Conservation (phyloP, 1,284 basidiomycete genomes). For the Microbotryum violaceum region DNA sequence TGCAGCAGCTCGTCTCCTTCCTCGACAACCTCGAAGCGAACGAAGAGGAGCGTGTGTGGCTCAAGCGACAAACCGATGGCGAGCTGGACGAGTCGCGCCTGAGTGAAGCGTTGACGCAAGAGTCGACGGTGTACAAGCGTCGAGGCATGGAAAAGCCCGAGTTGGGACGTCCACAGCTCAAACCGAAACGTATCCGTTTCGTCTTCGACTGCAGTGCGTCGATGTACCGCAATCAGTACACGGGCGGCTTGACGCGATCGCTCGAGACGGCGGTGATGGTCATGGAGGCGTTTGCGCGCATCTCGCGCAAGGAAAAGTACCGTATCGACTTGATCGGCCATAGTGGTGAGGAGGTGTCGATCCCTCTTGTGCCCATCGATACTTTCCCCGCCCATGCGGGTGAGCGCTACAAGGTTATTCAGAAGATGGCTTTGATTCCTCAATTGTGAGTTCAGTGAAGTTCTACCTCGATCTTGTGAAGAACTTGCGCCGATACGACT, state of each 20-base stretch:
- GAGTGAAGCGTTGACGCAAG: slow-evolving; percentile 41
- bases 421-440: slow-evolving; percentile 23
- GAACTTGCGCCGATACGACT: too few relatives aligned
- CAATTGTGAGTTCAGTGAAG: slow-evolving; percentile 7
- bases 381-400: slow-evolving; percentile 15
- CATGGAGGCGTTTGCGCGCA: slow-evolving; percentile 38
- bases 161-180: slow-evolving; percentile 34
- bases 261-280: slow-evolving; percentile 37
- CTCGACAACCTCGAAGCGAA: slow-evolving; percentile 39
- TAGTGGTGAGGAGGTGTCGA: slow-evolving; percentile 38
- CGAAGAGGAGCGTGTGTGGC: slow-evolving; percentile 41
- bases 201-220: slow-evolving; percentile 37
- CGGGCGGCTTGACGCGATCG: slow-evolving; percentile 14
- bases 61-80: slow-evolving; percentile 41
- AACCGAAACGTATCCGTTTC: slow-evolving; percentile 42
- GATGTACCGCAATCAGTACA: slow-evolving; percentile 29
- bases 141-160: slow-evolving; percentile 28
- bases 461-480: background rate
- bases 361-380: slow-evolving; percentile 35
- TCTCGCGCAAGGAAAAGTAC: slow-evolving; percentile 32
- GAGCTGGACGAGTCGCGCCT: slow-evolving; percentile 42
- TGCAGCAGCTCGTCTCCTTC: slow-evolving; percentile 24
- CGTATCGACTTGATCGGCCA: slow-evolving; percentile 41
- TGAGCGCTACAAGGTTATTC: slow-evolving; percentile 17
- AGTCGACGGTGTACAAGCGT: slow-evolving; percentile 39